Percentiles rank a stretch among this genome's conserved stretches.
Conservation (phyloP, 345 rosid species). For the Orychophragmus violaceus region DNA sequence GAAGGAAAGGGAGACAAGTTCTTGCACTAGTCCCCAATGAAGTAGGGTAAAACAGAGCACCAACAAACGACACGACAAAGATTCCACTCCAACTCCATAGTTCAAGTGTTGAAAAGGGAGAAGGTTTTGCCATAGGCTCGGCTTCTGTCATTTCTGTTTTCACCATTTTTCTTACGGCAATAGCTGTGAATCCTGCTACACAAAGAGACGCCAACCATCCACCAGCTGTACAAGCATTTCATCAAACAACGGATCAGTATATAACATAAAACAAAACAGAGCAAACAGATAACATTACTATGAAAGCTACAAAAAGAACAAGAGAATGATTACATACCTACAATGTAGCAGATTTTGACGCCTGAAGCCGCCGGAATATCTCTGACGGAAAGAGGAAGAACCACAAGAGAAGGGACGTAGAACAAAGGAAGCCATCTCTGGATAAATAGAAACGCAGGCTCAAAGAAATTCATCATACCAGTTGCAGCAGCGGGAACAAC, state of each 20-base stretch:
- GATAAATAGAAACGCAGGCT: conserved; percentile 78
- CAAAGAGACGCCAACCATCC: conserved; percentile 96
- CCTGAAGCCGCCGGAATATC: conserved; percentile 96
- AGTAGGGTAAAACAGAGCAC: conserved; percentile 61
- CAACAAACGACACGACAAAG: conserved; percentile 59
- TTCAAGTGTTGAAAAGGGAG: conserved; percentile 66
- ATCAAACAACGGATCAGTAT: background rate
- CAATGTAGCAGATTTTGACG: conserved; percentile 73
- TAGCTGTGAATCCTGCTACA: conserved; percentile 86
- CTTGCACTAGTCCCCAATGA: conserved; percentile 71
- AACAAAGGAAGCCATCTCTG: conserved; percentile 97
- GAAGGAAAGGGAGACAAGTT: conserved; percentile 88
- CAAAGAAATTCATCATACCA: conserved; percentile 63
- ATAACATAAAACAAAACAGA: background rate
- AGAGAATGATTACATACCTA: conserved; percentile 34
- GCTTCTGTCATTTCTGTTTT: conserved; percentile 84
- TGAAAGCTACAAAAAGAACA: background rate
- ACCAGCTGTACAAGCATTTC: conserved; percentile 46
- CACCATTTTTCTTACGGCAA: conserved; percentile 73
- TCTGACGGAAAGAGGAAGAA: conserved; percentile 78
- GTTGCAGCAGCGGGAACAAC: conserved; percentile 65
- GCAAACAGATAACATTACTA: background rate
- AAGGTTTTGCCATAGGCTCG: conserved; percentile 87
- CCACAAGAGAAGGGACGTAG: conserved; percentile 87
- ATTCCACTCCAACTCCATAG: conserved; percentile 76